Percentiles rank a stretch among this genome's conserved stretches.
Evolutionary conservation across 1,139 yeast species (phyloP).

Genomic region (Blastobotrys arbuscula): DNA sequence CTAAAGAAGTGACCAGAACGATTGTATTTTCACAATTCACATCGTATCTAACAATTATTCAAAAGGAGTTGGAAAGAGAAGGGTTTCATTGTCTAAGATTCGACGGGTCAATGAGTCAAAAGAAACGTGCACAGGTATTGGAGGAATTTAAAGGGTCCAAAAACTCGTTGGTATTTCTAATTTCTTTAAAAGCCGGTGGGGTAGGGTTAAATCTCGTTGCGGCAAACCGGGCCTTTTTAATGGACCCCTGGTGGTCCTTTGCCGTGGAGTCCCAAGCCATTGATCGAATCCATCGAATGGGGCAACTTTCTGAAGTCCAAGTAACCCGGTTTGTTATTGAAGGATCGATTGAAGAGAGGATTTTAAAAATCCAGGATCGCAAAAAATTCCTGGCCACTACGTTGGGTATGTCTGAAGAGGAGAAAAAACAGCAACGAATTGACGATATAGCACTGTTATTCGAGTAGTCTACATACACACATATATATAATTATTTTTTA

Average conservation of each 20-base stretch:
- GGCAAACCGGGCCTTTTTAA: constrained; percentile 81
- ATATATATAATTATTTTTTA: not conserved
- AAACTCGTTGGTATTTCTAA: constrained; percentile 52
- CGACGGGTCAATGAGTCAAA: constrained; percentile 73
- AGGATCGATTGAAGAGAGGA: constrained; percentile 83
- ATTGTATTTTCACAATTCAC: constrained; percentile 93
- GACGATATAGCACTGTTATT: constrained; percentile 79
- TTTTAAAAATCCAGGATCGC: constrained; percentile 81
- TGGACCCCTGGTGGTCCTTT: constrained; percentile 99
- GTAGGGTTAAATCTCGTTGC: constrained; percentile 87
- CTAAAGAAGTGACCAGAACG: constrained; percentile 24
- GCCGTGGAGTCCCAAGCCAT: constrained; percentile 94
- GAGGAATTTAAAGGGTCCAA: constrained; percentile 44
- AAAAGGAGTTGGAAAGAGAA: constrained; percentile 46
- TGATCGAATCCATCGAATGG: constrained; percentile 89
- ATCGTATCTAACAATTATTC: constrained; percentile 70
- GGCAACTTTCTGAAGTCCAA: constrained; percentile 68
- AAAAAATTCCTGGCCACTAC: constrained; percentile 84
- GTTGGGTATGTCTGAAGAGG: constrained; percentile 72
- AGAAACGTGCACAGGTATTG: constrained; percentile 59
- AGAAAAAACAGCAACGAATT: constrained; percentile 63
- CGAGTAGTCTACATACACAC: constrained; percentile 33
- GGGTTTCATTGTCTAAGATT: constrained; percentile 56
- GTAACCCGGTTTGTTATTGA: constrained; percentile 78
- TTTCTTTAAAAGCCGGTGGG: constrained; percentile 91